Percentiles rank a stretch among this genome's conserved stretches.
These are phyloP conservation scores for Rhodotorula sp. DNA, from an alignment of 1,284 basidiomycete species.

Conservation along the genomic window DNA sequence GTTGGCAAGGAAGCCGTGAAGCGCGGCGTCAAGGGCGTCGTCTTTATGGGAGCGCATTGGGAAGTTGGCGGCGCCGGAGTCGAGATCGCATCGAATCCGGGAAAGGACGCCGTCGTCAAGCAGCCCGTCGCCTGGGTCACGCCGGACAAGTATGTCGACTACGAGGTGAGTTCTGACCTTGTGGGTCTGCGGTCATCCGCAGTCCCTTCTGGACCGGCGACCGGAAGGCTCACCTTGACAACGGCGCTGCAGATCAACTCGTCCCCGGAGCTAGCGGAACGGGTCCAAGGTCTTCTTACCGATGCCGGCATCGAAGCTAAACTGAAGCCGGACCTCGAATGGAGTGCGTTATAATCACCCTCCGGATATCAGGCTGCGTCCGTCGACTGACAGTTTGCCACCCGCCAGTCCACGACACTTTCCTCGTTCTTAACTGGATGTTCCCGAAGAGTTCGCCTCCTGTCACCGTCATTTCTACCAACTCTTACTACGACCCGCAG, in stretches of 20 bases:
- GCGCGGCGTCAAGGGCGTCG: conserved; percentile 39
- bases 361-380: background rate
- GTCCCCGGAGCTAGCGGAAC: conserved; percentile 31
- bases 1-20: conserved; percentile 38
- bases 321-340: conserved; percentile 38
- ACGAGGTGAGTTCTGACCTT: conserved; percentile 6
- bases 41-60: conserved; percentile 45
- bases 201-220: background rate
- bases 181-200: too few relatives aligned
- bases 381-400: background rate
- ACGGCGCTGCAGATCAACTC: conserved; percentile 28
- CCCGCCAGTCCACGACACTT: conserved; percentile 41
- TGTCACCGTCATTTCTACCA: conserved; percentile 40
- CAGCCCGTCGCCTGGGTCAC: conserved; percentile 44
- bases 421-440: conserved; percentile 43
- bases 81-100: conserved; percentile 37
- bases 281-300: conserved; percentile 25
- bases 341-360: conserved; percentile 13
- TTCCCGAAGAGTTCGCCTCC: conserved; percentile 38
- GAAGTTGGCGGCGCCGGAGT: conserved; percentile 33
- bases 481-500: conserved; percentile 38
- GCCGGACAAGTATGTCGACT: conserved; percentile 39
- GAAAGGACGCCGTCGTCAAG: conserved; percentile 28
- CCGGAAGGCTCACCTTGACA: too few relatives aligned
- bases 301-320: conserved; percentile 40